Evolutionary conservation across 176 grass and related monocot species (phyloP).

Genomic region (Zoysia pacifica): DNA sequence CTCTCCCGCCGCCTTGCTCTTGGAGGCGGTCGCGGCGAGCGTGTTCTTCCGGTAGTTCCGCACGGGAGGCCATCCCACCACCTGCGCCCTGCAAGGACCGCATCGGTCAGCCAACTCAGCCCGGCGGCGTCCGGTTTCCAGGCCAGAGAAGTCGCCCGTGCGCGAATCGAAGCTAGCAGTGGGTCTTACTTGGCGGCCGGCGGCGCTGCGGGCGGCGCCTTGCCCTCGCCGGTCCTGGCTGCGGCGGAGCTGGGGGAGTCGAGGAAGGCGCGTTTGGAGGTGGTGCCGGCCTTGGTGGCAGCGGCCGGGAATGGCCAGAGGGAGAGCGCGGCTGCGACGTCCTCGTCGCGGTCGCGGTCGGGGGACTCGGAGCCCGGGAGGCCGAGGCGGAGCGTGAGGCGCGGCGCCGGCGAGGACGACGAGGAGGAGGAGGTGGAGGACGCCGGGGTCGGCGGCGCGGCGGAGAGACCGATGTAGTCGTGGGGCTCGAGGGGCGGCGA

Average conservation of each 20-base stretch:
- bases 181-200: conserved; percentile 53
- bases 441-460: conserved; percentile 36
- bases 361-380: conserved; percentile 59
- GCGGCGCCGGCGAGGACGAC: conserved; percentile 34
- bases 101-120: background rate
- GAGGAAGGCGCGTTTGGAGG: conserved; percentile 56
- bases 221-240: conserved; percentile 9
- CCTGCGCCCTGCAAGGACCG: conserved; percentile 55
- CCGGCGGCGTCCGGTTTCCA: background rate
- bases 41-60: conserved; percentile 76
- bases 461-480: conserved; percentile 63
- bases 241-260: conserved; percentile 7
- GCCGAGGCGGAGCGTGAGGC: conserved; percentile 59
- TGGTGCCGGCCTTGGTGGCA: conserved; percentile 28
- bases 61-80: conserved; percentile 82
- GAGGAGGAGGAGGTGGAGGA: conserved; percentile 33
- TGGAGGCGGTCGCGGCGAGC: conserved; percentile 50
- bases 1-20: conserved; percentile 37
- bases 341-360: conserved; percentile 25
- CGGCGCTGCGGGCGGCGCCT: conserved; percentile 23
- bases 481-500: conserved; percentile 51
- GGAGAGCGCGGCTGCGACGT: conserved; percentile 39
- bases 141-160: background rate
- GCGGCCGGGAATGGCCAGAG: conserved; percentile 8
- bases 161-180: background rate